Conservation (phyloP, 306 rosid genomes). For the Parietaria judaica region DNA sequence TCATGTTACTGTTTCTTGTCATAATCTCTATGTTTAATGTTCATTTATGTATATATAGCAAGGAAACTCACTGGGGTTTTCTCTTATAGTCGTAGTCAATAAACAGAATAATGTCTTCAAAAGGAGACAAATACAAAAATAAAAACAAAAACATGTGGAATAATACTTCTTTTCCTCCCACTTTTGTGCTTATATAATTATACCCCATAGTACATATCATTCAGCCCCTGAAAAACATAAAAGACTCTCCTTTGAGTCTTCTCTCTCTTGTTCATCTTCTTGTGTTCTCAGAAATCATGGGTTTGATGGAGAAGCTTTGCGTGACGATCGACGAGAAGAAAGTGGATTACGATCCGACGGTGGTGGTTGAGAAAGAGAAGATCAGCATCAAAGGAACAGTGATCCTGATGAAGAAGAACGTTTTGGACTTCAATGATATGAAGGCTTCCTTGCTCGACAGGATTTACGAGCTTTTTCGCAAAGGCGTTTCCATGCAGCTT, state of each 20-base stretch:
- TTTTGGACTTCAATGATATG: constrained; percentile 58
- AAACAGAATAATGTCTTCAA: no score
- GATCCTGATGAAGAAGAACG: constrained; percentile 62
- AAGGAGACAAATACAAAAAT: no score
- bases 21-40: background rate
- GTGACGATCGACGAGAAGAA: constrained; percentile 17
- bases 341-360: background rate
- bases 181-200: background rate
- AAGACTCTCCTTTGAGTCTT: background rate
- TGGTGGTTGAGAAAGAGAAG: constrained; percentile 8
- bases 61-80: background rate
- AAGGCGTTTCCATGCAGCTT: constrained; percentile 72
- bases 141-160: no score
- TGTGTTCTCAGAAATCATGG: background rate
- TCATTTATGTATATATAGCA: background rate
- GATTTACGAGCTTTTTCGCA: constrained; percentile 70
- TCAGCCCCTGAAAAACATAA: no score
- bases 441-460: constrained; percentile 66
- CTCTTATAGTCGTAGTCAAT: no score
- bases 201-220: no score
- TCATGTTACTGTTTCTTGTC: background rate
- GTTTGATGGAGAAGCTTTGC: constrained; percentile 22
- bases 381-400: constrained; percentile 50
- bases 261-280: background rate
- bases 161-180: no score